Percentiles rank a stretch among this genome's conserved stretches.
phyloP scores from a whole-genome alignment of 163 green algal species.

The Scenedesmus sp. region DNA sequence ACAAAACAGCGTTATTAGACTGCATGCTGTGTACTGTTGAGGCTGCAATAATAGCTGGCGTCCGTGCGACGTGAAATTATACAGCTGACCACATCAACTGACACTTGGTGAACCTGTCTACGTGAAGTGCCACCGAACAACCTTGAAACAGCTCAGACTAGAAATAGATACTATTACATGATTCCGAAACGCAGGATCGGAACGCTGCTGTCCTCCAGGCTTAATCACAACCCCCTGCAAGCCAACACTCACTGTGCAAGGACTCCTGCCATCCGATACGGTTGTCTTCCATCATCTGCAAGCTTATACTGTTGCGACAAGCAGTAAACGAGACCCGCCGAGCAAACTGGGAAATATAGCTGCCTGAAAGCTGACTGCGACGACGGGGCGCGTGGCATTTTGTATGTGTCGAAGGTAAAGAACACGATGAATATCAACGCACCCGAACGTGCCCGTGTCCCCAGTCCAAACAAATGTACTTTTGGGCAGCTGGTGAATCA shows the following conservation, averaged over 20 bases:
- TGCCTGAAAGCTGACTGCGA: conserved; percentile 3
- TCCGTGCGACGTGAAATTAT: not conserved
- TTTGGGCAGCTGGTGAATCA: not conserved
- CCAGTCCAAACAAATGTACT: not conserved
- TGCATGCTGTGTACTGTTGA: not conserved
- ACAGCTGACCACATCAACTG: not conserved
- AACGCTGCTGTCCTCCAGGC: not conserved
- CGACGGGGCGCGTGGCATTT: not conserved
- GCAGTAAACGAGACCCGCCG: not conserved
- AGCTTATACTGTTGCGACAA: not conserved
- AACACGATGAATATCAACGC: not conserved
- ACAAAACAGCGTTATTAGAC: not conserved
- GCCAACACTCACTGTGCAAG: not conserved
- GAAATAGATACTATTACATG: not conserved
- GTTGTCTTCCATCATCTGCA: not conserved
- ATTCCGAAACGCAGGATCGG: not conserved
- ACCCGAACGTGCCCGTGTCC: not conserved
- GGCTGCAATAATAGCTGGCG: not conserved
- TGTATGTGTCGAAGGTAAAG: not conserved
- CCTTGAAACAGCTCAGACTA: not conserved
- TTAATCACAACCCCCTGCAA: not conserved
- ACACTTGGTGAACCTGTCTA: not conserved
- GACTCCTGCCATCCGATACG: not conserved
- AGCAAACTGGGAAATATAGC: not conserved
- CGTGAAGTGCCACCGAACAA: not conserved